Base-by-base conservation (phyloP, 441 rosid genomes). In the Syzygium syzygioides region DNA sequence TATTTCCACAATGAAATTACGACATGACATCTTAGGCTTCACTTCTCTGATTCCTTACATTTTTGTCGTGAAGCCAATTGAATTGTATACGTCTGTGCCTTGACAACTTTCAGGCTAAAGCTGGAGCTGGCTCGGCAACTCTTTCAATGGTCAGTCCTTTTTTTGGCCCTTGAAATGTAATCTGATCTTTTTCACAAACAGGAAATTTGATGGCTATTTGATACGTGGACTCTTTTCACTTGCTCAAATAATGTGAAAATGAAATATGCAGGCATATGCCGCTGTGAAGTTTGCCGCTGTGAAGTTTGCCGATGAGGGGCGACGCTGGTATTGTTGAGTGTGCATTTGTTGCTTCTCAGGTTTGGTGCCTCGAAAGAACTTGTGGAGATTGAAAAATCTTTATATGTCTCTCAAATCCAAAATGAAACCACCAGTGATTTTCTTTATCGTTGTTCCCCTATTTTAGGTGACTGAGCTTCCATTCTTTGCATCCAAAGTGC, bases 41-140 rank as follows among this genome's bases (percentile, higher is more conserved):
- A 6, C 23, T 55, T 55, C 57, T 18, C 23, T 55, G 1, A 2
- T 55, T 55, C 57, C 57, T 18, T 1, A 18, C 20, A 55, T 55
- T 55, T 55, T 55, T 55, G 25, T 3, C 3, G 9, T 55, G 0
- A 55, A 55, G 56, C 23, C 57, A 55, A 55, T 4, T 55, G 57
- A 55, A 55, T 11, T 50, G 53, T 50, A 14, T 55, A 55, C 57
- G 2, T 55, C 0, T 6, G 1, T 55, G 57, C 57, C 57, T 17
- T 6, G 9, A 55, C 20, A 18, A 17, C 32, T 26, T n/a, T 62
- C 93, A 97, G 99, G 98, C 99, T 87, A 97, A 96, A 93, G 98
- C 98, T 92, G 99, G 99, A 86, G 57, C 97, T 62, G 99, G 98
- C 90, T 96, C 99, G 87, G 99, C 99, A 25, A 97, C 99, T 60